Evolutionary conservation across 2,329 filamentous ascomycete genomes (phyloP).

Genomic region (Alternaria ventricosa): DNA sequence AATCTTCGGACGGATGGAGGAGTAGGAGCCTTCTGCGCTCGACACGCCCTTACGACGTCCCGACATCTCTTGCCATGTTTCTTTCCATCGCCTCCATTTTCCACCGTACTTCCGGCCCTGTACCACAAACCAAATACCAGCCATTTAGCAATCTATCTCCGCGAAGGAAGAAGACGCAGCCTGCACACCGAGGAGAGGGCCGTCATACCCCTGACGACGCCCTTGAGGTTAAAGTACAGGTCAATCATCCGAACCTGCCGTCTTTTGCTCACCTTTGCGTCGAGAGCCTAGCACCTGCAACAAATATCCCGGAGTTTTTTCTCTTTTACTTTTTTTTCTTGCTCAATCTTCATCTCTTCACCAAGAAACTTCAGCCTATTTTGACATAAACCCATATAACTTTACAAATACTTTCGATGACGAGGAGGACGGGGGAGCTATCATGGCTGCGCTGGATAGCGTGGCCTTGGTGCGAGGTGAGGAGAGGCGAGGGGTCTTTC

Average conservation of each 20-base stretch:
- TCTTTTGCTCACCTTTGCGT: constrained; percentile 33
- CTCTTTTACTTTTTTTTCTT: not conserved
- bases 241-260: constrained; percentile 27
- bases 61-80: constrained; percentile 10
- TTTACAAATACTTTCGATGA: constrained; percentile 7
- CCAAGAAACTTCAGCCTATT: constrained; percentile 13
- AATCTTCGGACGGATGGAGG: constrained; percentile 96
- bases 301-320: constrained; percentile 8
- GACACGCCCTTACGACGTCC: constrained; percentile 11
- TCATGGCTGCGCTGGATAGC: constrained; percentile 1
- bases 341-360: constrained; percentile 16
- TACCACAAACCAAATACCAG: constrained; percentile 43
- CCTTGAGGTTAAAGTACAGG: constrained; percentile 52
- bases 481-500: not conserved
- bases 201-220: constrained; percentile 31
- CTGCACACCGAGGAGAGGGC: constrained; percentile 53
- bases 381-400: constrained; percentile 26
- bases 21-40: constrained; percentile 48
- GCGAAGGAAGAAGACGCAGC: constrained; percentile 37
- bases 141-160: constrained; percentile 49
- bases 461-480: not conserved
- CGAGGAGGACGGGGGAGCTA: not conserved
- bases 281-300: constrained; percentile 40
- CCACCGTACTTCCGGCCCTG: constrained; percentile 31
- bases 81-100: constrained; percentile 10